phyloP scores from a whole-genome alignment of 805 yeast species.

The Candida odintsovae region DNA sequence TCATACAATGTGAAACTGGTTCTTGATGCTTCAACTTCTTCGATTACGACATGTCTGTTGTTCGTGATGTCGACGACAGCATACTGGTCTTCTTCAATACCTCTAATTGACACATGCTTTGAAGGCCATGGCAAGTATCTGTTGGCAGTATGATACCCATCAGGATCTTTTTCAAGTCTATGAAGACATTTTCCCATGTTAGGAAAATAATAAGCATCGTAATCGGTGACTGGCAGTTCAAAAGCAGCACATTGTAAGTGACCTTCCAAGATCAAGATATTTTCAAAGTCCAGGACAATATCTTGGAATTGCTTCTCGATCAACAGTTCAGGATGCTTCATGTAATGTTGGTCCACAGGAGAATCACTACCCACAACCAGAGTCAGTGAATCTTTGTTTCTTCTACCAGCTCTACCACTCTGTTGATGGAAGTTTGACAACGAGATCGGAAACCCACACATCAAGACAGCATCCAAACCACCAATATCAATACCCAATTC shows the following conservation, averaged over 20 bases:
- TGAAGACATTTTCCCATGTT: conserved; percentile 22
- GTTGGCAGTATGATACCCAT: conserved; percentile 50
- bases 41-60: conserved; percentile 70
- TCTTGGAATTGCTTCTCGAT: conserved; percentile 51
- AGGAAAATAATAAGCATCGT: conserved; percentile 54
- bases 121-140: conserved; percentile 80
- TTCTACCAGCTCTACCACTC: conserved; percentile 95
- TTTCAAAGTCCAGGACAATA: conserved; percentile 54
- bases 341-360: conserved; percentile 83
- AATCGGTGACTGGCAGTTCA: conserved; percentile 61
- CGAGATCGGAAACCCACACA: conserved; percentile 90
- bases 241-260: conserved; percentile 95
- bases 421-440: conserved; percentile 89
- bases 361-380: conserved; percentile 75
- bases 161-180: conserved; percentile 33
- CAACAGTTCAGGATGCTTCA: conserved; percentile 59
- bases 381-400: conserved; percentile 79
- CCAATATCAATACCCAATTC: conserved; percentile 97
- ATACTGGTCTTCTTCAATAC: conserved; percentile 72
- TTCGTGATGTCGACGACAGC: conserved; percentile 90
- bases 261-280: conserved; percentile 59
- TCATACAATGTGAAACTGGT: conserved; percentile 85
- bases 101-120: conserved; percentile 68
- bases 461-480: conserved; percentile 81
- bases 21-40: conserved; percentile 83